Base-by-base conservation (phyloP, 352 stramenopile genomes). In the Globisporangium perplexum region DNA sequence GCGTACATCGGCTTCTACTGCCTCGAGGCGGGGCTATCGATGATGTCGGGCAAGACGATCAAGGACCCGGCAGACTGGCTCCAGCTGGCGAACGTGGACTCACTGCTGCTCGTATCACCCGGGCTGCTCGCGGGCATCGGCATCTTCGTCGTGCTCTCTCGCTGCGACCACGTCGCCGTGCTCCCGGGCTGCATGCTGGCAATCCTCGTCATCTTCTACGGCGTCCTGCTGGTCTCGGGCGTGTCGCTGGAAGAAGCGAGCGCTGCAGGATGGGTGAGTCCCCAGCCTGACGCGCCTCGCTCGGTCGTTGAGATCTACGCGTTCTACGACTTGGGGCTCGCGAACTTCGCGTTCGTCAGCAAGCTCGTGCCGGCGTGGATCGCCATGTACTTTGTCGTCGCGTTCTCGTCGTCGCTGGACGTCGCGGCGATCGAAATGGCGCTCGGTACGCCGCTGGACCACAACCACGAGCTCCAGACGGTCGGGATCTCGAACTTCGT, bases 351-450 rank as follows among this genome's bases (percentile, higher is more conserved):
- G 28, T 85, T 77, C 57, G 50, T 91, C 48, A 65, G 70, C 26
- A 65, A 72, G 18, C 83, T 91, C 55, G 71, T 97, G 24, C 80
- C 95, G 7, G 98, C 90, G 43, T 93, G 96, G 67, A 63, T 99
- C 54, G 90, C 90, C 17, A 99, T 99, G 96, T 98, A 98, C 65
- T 97, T 98, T 60, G 96, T 99, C 4, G 97, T 99, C 7, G 96
- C 95, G 7, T 98, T 99, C 52, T 98, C 90, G 4, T 98, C 92
- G 12, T 98, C 88, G 23, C 78, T 99, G 2, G 97, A 99, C 59
- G 91, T 99, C 18, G 96, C 96, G 11, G 96, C 96, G 5, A 97
- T 99, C 53, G 96, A 99, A 68, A 97, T 98, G 53, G 95, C 98
- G 65, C 65, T 98, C 23, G 94, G 91, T 33, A 77, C 84, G 47